Evolutionary conservation across 2,329 filamentous ascomycete genomes (phyloP), one percentile per base, ranked within the genome.

Genomic region (Ophiostoma tasmaniense): DNA sequence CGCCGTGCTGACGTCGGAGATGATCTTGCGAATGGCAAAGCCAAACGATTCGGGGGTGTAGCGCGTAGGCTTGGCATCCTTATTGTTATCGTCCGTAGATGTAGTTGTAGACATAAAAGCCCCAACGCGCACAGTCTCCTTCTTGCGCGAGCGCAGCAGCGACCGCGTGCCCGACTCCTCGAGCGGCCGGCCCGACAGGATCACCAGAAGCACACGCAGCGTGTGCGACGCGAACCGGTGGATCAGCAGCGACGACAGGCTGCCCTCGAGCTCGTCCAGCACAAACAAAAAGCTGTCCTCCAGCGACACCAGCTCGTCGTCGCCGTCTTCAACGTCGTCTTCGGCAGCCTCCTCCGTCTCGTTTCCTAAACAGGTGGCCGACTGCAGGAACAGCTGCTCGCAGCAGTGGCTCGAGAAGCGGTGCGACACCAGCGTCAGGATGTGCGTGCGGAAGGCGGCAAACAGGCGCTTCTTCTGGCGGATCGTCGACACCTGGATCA

Each of bases 371-470:
- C n/a, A 67, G 81, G 79, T 81, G 62, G 93, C 93, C 1, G 91
- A 90, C 72, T 91, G 87, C 66, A 93, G 82, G 78, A 99, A 98
- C 39, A 99, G 84, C 33, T 92, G 92, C 80, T 99, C 95, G 77
- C 93, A 97, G 80, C 94, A 98, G 81, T 99, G 95, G 71, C 93
- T 96, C 5, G 95, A 95, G 75, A 99, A 99, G 22, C 95, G 90
- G 80, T 99, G 95, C 77, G 96, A 93, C 67, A 97, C 89, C 35
- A 99, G 85, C 74, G 93, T 90, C 70, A 94, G 82, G 79, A 98
- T 96, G 79, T 98, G 91, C 42, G 90, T 89, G 25, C 84, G 88
- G 77, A 98, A 97, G 62, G 90, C 92, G 73, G 87, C 86, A 77
- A 98, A 98, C 25, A 99, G 80, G 65, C 84, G 84, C 82, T 96